Evolutionary conservation across 176 grass and related monocot species (phyloP), one percentile per base, ranked within the genome.

Genomic region (Zea luxurians): DNA sequence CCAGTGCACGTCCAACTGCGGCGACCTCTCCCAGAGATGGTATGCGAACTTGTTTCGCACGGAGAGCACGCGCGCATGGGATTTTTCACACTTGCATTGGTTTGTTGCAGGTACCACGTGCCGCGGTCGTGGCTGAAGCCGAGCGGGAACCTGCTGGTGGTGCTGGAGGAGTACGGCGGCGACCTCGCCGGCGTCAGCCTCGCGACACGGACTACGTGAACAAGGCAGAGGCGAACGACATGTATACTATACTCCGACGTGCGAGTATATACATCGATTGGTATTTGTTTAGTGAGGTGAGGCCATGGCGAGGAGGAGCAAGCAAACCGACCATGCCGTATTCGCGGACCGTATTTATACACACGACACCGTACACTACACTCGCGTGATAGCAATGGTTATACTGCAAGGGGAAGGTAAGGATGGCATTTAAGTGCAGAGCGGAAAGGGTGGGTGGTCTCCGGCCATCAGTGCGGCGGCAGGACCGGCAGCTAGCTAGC

Each of bases 111-210:
- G 0, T 97, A 98, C 80, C 96, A 98, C 44, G 78, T 98, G 27
- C 96, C 96, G 1, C 86, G 92, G 1, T 90, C 96, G 0, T 98
- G 91, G 91, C 78, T 98, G 17, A 92, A 89, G 6, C 85, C 89
- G 10, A 89, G 66, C 68, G 89, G 89, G 3, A 98, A 98, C 77
- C 54, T 98, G 53, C 65, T 98, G 12, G 96, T 98, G 9, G 58
- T 94, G 38, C 78, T 98, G 0, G 96, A 98, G 49, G 96, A 98
- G 63, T 92, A 80, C 61, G 96, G 96, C 57, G 96, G 89, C 45
- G 89, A 98, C 61, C 83, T 93, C 37, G 82, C 91, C 6, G 88
- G 89, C 6, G 89, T 98, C 82, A 81, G 58, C 40, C 27, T 98
- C 10, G 84, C 81, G 45, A 98, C 84, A 12, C 90, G 96, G 74